Percentiles rank a stretch among this genome's conserved stretches.
Evolutionary conservation across 805 yeast species (phyloP).

Genomic region (Teunomyces pallodes): DNA sequence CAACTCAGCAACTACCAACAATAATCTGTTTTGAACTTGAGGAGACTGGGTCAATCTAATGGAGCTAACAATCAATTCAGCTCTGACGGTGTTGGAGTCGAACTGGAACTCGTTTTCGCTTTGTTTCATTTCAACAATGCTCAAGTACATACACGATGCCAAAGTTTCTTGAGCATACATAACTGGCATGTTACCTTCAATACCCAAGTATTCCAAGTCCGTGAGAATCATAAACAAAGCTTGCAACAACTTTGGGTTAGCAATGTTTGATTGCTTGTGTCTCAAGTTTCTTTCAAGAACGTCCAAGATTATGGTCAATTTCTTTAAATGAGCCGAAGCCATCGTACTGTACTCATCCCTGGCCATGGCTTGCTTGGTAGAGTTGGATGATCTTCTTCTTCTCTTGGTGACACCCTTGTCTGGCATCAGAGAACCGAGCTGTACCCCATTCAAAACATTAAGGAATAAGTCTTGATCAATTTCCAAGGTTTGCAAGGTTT

Average conservation of each 20-base stretch:
- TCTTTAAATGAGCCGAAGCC: constrained; percentile 77
- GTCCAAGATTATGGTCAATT: constrained; percentile 76
- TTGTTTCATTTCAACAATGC: constrained; percentile 54
- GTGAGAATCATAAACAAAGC: constrained; percentile 61
- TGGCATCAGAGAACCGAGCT: constrained; percentile 48
- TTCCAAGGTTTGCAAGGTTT: constrained; percentile 51
- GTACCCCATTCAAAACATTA: constrained; percentile 56
- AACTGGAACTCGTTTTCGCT: constrained; percentile 28
- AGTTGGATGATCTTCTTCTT: constrained; percentile 76
- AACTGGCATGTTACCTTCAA: constrained; percentile 89
- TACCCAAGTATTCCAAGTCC: constrained; percentile 80
- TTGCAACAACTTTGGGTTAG: constrained; percentile 47
- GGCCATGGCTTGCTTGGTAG: constrained; percentile 72
- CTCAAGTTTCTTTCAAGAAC: constrained; percentile 58
- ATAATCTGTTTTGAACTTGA: constrained; percentile 86
- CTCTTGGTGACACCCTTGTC: constrained; percentile 64
- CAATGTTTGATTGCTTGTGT: constrained; percentile 22
- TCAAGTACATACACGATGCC: constrained; percentile 78
- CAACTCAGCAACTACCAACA: constrained; percentile 80
- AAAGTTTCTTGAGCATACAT: constrained; percentile 87
- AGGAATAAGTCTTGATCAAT: constrained; percentile 58
- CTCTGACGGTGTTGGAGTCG: constrained; percentile 70
- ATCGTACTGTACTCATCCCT: constrained; percentile 65
- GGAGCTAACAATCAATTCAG: constrained; percentile 87
- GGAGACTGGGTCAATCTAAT: constrained; percentile 88